These are phyloP conservation scores for Massarina eburnea DNA, from an alignment of 2,329 filamentous ascomycete species.

Conservation along the genomic window DNA sequence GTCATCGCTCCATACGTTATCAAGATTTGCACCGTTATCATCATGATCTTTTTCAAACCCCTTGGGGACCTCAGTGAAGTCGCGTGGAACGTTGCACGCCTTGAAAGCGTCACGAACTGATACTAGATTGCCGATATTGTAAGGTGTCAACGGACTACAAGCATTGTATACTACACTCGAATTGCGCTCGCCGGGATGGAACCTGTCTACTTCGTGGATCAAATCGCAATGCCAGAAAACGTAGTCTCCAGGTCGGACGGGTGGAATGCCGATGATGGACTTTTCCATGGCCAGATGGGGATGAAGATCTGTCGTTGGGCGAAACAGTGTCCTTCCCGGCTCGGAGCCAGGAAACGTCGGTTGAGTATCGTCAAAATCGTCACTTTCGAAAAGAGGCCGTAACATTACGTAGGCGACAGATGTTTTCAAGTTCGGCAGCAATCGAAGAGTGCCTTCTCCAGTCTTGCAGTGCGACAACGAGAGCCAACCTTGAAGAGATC, in stretches of 20 bases:
- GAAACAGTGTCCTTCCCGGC: slow-evolving; percentile 6
- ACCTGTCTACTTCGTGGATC: slow-evolving; percentile 23
- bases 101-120: slow-evolving; percentile 13
- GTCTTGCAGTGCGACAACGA: too few relatives aligned
- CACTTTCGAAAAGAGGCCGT: slow-evolving; percentile 20
- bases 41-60: slow-evolving; percentile 8
- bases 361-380: slow-evolving; percentile 12
- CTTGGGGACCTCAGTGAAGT: slow-evolving; percentile 8
- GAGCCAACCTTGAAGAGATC: too few relatives aligned
- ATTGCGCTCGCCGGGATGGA: slow-evolving; percentile 19
- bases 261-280: slow-evolving; percentile 19
- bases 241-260: slow-evolving; percentile 22
- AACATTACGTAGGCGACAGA: slow-evolving; percentile 24
- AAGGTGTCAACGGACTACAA: slow-evolving; percentile 17
- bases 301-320: slow-evolving; percentile 7
- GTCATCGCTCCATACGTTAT: slow-evolving; percentile 15
- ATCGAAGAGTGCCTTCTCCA: too few relatives aligned
- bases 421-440: slow-evolving; percentile 16
- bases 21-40: slow-evolving; percentile 12
- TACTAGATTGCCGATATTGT: slow-evolving; percentile 18
- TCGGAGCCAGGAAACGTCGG: slow-evolving; percentile 9
- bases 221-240: slow-evolving; percentile 30
- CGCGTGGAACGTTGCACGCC: slow-evolving; percentile 10
- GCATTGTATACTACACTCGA: slow-evolving; percentile 25
- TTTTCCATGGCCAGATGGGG: slow-evolving; percentile 19